Evolutionary conservation across 176 grass and related monocot species (phyloP).

Genomic region (Juncus effusus): DNA sequence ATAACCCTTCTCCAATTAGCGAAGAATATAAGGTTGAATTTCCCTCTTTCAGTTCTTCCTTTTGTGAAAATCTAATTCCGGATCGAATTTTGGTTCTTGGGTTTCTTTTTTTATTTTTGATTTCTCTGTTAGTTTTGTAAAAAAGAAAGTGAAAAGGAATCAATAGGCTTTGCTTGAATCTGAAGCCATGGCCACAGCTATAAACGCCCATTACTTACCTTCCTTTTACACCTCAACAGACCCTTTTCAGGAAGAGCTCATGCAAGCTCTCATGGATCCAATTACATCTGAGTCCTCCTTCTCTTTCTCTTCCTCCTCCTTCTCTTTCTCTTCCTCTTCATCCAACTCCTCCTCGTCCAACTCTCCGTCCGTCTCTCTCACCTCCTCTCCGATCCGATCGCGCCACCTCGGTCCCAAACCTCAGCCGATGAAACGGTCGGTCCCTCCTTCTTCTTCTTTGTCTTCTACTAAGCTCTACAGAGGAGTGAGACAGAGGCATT

Average conservation of each 20-base stretch:
- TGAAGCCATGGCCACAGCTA: constrained; percentile 48
- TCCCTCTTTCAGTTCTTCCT: neutral
- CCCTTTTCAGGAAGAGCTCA: constrained; percentile 34
- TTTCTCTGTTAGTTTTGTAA: constrained; percentile 8
- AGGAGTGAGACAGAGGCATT: constrained; percentile 82
- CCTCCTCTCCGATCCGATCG: constrained; percentile 15
- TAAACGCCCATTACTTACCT: constrained; percentile 33
- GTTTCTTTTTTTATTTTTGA: constrained; percentile 8
- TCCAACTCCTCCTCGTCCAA: constrained; percentile 26
- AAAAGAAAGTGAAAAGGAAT: constrained; percentile 3
- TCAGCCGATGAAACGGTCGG: constrained; percentile 60
- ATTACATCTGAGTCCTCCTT: neutral
- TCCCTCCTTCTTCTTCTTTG: constrained; percentile 1
- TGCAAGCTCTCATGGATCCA: constrained; percentile 29
- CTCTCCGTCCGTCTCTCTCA: constrained; percentile 23
- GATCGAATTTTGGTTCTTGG: constrained; percentile 4
- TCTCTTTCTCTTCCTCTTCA: constrained; percentile 13
- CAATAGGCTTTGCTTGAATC: constrained; percentile 27
- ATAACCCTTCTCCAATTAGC: neutral
- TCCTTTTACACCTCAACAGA: constrained; percentile 25
- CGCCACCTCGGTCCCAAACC: constrained; percentile 24
- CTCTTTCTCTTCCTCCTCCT: constrained; percentile 14
- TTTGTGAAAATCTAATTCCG: constrained; percentile 8
- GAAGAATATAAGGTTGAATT: neutral
- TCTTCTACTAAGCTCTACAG: constrained; percentile 62